Base-by-base conservation (phyloP, 1,139 yeast genomes). In the Yamadazyma conglobata region DNA sequence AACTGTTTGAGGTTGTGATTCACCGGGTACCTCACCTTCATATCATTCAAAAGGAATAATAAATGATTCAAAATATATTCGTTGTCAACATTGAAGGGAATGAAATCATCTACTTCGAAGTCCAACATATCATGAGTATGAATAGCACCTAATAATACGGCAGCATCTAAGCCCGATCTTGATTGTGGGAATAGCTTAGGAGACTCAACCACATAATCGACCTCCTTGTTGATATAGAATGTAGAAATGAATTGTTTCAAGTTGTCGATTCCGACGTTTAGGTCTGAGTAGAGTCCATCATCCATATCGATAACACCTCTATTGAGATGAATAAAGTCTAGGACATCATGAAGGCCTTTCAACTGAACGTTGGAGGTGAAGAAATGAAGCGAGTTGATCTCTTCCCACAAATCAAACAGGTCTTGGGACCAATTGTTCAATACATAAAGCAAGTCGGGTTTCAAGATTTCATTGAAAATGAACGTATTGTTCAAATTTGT, bases 321-420 rank as follows among this genome's bases (percentile, higher is more conserved):
- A 11, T 36, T 17, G 5, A 17, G 19, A 7, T 51, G 32, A 1
- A 83, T 75, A 20, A 76, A 49, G 4, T 51, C 40, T 2, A 77
- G 54, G 0, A 91, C 95, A 38, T 73, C 62, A 28, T 67, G 61
- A 24, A 89, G 48, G 0, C 95, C 82, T 38, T 79, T 72, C 34
- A 85, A 62, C 52, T 87, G 96, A 2, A 80, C 77, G 46, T 84
- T 57, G 5, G 83, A 64, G 0, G 95, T 88, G 55, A 85, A 89
- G 44, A 87, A 79, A 56, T 89, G 96, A 31, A 63, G 47, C 0
- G 88, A 77, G 34, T 76, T 52, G 25, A 84, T 64, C 56, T 91
- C 98, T 59, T 91, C 98, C 98, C 98, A 91, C 30, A 89, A 62
- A 57, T 91, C 98, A 59, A 85, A 91, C 10, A 88, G 82, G 3